Evolutionary conservation across 108 stramenopile genomes (phyloP).

Genomic region (Cyclotella kingstonii): DNA sequence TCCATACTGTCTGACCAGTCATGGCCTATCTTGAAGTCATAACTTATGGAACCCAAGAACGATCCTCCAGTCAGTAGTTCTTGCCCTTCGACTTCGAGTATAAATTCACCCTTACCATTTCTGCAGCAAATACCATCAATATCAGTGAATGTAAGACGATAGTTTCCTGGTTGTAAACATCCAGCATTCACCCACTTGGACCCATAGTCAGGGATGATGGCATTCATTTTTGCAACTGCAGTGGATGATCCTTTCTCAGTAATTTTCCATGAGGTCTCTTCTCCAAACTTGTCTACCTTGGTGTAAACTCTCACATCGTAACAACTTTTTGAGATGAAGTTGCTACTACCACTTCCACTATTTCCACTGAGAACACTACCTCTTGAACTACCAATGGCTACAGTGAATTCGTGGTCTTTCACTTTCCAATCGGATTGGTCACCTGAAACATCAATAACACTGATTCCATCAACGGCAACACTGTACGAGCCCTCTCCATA

Average conservation of each 20-base stretch:
- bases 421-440: neutral
- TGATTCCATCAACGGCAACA: neutral
- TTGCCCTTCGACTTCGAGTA: no score
- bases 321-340: conserved; percentile 5
- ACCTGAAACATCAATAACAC: neutral
- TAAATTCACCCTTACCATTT: no score
- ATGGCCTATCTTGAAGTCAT: no score
- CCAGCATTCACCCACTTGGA: neutral
- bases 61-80: no score
- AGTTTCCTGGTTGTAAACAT: neutral
- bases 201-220: neutral
- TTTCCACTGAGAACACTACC: neutral
- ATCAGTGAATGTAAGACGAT: neutral
- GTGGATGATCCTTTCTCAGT: neutral
- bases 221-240: neutral
- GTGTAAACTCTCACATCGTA: neutral
- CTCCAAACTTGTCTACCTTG: neutral
- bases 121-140: no score
- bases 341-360: neutral
- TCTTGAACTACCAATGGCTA: neutral
- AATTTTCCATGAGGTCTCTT: neutral
- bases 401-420: neutral
- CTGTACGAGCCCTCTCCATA: neutral
- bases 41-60: no score
- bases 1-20: conserved; percentile 2